These are phyloP conservation scores for Austroboletus olivaceoglutinosus DNA, from an alignment of 1,284 basidiomycete genomes.

Conservation along the genomic window DNA sequence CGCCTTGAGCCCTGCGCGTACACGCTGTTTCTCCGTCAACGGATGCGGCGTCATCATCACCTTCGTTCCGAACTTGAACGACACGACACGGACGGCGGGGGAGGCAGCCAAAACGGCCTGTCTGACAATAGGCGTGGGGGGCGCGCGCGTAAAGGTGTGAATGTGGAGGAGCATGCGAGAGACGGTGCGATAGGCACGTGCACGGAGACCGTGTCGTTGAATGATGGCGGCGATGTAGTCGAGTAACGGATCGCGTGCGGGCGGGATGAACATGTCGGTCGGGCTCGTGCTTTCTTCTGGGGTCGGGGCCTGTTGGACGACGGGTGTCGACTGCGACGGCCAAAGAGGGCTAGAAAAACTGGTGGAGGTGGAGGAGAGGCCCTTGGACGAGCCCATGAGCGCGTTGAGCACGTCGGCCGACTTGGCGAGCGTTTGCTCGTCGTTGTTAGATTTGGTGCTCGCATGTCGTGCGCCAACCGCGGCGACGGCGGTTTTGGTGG, in stretches of 20 bases:
- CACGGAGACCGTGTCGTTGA: constrained; percentile 67
- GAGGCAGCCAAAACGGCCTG: constrained; percentile 64
- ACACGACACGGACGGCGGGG: constrained; percentile 60
- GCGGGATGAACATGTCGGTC: constrained; percentile 56
- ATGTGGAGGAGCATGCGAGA: constrained; percentile 66
- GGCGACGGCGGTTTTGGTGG: background rate
- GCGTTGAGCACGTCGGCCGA: constrained; percentile 21
- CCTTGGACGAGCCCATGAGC: constrained; percentile 21
- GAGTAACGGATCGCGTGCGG: constrained; percentile 73
- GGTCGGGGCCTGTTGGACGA: background rate
- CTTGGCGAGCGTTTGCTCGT: constrained; percentile 23
- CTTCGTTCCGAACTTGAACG: constrained; percentile 59
- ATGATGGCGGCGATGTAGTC: constrained; percentile 67
- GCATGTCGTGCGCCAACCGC: constrained; percentile 6
- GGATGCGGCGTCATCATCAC: constrained; percentile 63
- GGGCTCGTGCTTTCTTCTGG: background rate
- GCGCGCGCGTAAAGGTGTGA: constrained; percentile 69
- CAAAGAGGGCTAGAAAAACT: background rate
- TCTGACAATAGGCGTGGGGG: constrained; percentile 76
- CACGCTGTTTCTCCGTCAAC: constrained; percentile 76
- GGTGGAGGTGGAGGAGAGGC: constrained; percentile 6
- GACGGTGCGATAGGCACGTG: constrained; percentile 58
- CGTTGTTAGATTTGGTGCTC: constrained; percentile 17
- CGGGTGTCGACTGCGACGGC: background rate
- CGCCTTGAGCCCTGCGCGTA: constrained; percentile 62